Evolutionary conservation across 148 eudicot species (phyloP), one percentile per base, ranked within the genome.

Genomic region (Rheum nobile): DNA sequence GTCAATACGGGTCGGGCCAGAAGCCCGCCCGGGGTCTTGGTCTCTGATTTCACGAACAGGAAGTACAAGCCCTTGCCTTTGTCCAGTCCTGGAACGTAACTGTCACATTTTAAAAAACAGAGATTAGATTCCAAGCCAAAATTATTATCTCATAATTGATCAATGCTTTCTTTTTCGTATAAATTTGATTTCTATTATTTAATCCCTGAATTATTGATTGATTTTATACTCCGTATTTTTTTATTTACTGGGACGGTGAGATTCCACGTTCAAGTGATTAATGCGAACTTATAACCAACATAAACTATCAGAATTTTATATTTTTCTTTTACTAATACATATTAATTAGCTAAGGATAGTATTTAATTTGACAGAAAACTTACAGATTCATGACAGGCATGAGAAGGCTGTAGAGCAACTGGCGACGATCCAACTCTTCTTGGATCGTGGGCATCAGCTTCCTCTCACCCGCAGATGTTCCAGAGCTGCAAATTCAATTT

Each of bases 301-400:
- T 50, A 73, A 73, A 44, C 75, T 50, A 52, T 52, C 75, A 46
- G 75, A 31, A 34, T 61, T 69, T 37, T 38, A 38, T 69, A 57
- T 14, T 50, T n/a, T 50, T 50, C 8, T 21, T 50, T 21, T 50
- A 50, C 8, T 48, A 43, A 7, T 48, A 4, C 21, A 4, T 50
- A n/a, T 50, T 50, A 50, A n/a, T 50, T 19, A 19, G 57, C 57
- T 50, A 19, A 0, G 4, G 10, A 28, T 16, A 12, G 32, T 29
- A 28, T 2, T 57, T 24, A 29, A 28, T 61, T 61, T 12, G 19
- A 61, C 37, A 61, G 17, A 61, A 57, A 29, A 76, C 97, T 86
- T 80, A 89, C 97, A 91, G 83, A 80, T 91, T 92, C 97, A 92
- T 92, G 71, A 92, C 97, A 43, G 97, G 96, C 93, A 86, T 85